Evolutionary conservation across 768 basidiomycete genomes (phyloP), one percentile per base, ranked within the genome.

Genomic region (Cyathus striatus): DNA sequence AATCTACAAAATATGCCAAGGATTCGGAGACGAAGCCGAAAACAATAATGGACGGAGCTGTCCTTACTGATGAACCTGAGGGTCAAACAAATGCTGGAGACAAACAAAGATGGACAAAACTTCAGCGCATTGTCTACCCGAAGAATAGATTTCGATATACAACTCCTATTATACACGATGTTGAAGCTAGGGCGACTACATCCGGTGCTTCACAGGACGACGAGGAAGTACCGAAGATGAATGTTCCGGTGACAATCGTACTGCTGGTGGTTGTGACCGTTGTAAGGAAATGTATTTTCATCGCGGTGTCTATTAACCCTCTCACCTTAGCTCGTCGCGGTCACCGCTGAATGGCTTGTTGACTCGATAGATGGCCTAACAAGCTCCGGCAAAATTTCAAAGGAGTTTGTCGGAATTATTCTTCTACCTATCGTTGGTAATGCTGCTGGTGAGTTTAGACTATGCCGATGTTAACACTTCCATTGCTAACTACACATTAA

Each of bases 381-480:
- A 0, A 53, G 51, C 0, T 83, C 85, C 1, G 63, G 55, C 16
- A 70, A 69, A 3, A 78, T 98, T 48, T 84, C 79, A 55, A 87
- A 88, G 49, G 86, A 92, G 59, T 98, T 90, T 82, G 74, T 94
- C 44, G 92, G 83, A 13, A 65, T 97, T 25, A 90, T 98, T 51
- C 58, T 98, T 10, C 75, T 97, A 7, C 94, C 94, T 2, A 82
- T 84, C 13, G 85, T 94, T 30, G 84, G 79, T 24, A 85, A 83
- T 12, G 70, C 90, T 24, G 85, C 89, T 55, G 79, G 79, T 78
- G 43, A 23, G 67, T 55, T n/a, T 36, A 17, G 44, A 12, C 20
- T n/a, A 39, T 23, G 38, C 18, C 22, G 24, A 22, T 41, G 32
- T 41, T 10, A 36, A 5, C 32, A 16, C 10, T 42, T 47, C 38